phyloP scores from a whole-genome alignment of 75 land plant species.

The Sequoiadendron giganteum region DNA sequence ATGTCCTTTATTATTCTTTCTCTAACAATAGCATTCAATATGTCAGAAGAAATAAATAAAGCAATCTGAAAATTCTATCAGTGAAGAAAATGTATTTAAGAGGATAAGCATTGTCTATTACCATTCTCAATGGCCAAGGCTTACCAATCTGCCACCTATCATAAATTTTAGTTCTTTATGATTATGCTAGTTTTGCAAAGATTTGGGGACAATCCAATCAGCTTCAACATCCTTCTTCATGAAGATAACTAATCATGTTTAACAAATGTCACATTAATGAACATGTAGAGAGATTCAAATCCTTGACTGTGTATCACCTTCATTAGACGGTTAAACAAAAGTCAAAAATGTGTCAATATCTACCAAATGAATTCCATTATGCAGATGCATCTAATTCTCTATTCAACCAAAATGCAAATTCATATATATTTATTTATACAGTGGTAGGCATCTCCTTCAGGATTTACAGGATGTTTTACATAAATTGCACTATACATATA shows the following conservation, averaged over 20 bases:
- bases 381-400: background rate
- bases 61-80: background rate
- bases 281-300: background rate
- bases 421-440: no score
- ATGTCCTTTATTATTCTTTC: no score
- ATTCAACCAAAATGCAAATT: background rate
- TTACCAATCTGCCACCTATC: background rate
- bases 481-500: background rate
- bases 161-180: background rate
- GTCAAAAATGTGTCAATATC: background rate
- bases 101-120: background rate
- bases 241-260: background rate
- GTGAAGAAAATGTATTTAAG: background rate
- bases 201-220: background rate
- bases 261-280: background rate
- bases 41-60: background rate
- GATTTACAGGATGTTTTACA: background rate
- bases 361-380: background rate
- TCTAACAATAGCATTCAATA: background rate
- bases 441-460: background rate
- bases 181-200: background rate
- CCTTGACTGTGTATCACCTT: background rate
- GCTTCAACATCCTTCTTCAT: background rate
- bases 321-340: background rate
- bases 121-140: background rate